These are phyloP conservation scores for Puya raimondii DNA, from an alignment of 176 grass and related monocot species.

Conservation along the genomic window DNA sequence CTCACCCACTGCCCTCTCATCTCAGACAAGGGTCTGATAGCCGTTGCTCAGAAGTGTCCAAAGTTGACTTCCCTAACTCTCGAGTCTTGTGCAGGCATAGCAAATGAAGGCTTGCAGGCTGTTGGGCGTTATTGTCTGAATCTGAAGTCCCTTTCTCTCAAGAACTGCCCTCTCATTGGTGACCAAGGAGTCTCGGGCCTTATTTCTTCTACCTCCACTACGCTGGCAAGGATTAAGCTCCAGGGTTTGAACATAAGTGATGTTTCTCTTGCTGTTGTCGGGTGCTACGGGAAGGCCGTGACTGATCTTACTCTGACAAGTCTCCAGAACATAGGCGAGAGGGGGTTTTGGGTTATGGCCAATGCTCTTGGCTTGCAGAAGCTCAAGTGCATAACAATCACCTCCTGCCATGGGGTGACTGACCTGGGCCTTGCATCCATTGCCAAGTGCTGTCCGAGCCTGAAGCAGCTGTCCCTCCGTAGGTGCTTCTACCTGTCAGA, in stretches of 20 bases:
- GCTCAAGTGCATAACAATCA: slow-evolving; percentile 47
- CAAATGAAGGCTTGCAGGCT: slow-evolving; percentile 51
- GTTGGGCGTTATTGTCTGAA: slow-evolving; percentile 56
- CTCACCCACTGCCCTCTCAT: slow-evolving; percentile 57
- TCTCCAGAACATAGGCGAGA: slow-evolving; percentile 59
- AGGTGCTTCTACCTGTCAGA: slow-evolving; percentile 70
- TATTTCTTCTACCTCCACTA: slow-evolving; percentile 39
- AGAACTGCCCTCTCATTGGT: slow-evolving; percentile 55
- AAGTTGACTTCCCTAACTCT: slow-evolving; percentile 44
- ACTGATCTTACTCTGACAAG: slow-evolving; percentile 49
- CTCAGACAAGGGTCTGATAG: slow-evolving; percentile 66
- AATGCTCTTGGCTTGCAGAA: slow-evolving; percentile 82
- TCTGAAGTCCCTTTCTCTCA: slow-evolving; percentile 59
- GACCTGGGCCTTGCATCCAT: slow-evolving; percentile 61
- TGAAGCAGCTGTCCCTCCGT: slow-evolving; percentile 63
- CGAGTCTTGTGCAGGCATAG: slow-evolving; percentile 49
- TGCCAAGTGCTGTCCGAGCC: slow-evolving; percentile 58
- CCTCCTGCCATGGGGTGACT: slow-evolving; percentile 59
- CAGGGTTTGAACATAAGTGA: slow-evolving; percentile 73
- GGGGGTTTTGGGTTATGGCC: slow-evolving; percentile 97
- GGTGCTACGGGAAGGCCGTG: slow-evolving; percentile 64
- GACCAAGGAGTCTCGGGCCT: slow-evolving; percentile 71
- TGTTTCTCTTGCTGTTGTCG: slow-evolving; percentile 66
- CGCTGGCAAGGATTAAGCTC: slow-evolving; percentile 57
- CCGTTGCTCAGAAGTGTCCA: slow-evolving; percentile 44